Evolutionary conservation across 306 rosid species (phyloP).

Genomic region (Pyrus pyrifolia): DNA sequence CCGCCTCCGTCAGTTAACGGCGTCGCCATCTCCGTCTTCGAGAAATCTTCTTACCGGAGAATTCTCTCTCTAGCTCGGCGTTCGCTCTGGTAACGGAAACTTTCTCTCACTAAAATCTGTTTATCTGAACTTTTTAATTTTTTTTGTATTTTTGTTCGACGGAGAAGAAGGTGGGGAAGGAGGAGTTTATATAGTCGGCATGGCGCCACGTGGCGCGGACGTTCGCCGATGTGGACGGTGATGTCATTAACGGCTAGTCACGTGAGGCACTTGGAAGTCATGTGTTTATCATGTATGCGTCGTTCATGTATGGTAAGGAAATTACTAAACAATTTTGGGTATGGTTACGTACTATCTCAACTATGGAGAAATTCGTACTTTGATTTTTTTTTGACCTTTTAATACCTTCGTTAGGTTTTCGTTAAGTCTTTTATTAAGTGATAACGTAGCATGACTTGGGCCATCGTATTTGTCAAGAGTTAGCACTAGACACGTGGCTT

Average conservation of each 20-base stretch:
- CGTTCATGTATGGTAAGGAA: background rate
- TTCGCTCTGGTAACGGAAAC: no score
- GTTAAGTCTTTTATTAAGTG: no score
- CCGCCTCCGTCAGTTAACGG: constrained; percentile 74
- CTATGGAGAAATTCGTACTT: no score
- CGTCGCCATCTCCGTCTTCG: constrained; percentile 49
- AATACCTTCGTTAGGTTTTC: no score
- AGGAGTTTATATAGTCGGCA: constrained; percentile 5
- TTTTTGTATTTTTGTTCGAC: constrained; percentile 13
- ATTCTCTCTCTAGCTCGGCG: constrained; percentile 3
- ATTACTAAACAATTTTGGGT: background rate
- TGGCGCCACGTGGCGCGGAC: constrained; percentile 34
- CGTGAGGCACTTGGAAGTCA: constrained; percentile 22
- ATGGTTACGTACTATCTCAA: no score
- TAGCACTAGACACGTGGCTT: no score
- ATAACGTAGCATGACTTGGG: no score
- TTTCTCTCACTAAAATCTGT: background rate
- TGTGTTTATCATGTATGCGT: background rate
- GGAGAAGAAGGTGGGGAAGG: constrained; percentile 17
- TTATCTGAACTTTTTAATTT: background rate
- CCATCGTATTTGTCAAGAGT: no score
- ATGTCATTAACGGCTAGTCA: constrained; percentile 19
- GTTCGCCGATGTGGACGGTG: constrained; percentile 28
- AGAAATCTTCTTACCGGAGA: constrained; percentile 2
- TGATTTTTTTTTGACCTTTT: no score